Evolutionary conservation across 768 basidiomycete genomes (phyloP), one percentile per base, ranked within the genome.

Genomic region (Boletus subcaerulescens): DNA sequence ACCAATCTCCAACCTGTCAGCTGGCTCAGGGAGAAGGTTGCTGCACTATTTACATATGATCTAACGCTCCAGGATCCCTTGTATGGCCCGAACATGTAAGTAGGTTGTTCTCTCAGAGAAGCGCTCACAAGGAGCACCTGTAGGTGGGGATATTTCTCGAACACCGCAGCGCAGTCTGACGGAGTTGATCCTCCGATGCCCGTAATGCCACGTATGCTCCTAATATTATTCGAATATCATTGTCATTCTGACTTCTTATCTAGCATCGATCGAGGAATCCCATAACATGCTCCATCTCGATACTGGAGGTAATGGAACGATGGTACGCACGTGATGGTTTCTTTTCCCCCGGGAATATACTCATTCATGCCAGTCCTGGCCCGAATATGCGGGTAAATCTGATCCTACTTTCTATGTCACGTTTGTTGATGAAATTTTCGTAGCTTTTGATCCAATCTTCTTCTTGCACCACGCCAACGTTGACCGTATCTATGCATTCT

Each of bases 101-200:
- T 52, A 35, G 3, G 1, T 46, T 24, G 3, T 4, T 3, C 3
- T 15, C 6, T 7, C 0, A 12, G 14, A 26, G 22, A 38, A 22
- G 6, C 5, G 24, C 36, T 45, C 12, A 38, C 32, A 14, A 20
- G 18, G 8, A 1, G 14, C 11, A 0, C 33, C 8, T 42, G 42
- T 40, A 61, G 60, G 60, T 61, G 60, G 60, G 60, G 46, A 33
- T 58, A 61, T 41, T 61, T 61, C 39, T 62, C 59, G 1, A 55
- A n/a, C 45, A 24, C 3, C 2, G 49, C 6, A 9, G 41, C 56
- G 11, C 9, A 24, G 0, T 45, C 29, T 1, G 24, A 14, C 3
- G 13, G 20, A 11, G 29, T 60, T 14, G 38, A 42, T 3, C 22
- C 32, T 22, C 45, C 45, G 14, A 46, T 46, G 45, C 29, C 54